phyloP scores from a whole-genome alignment of 2,329 filamentous ascomycete genomes.

The Penicillium sp. region DNA sequence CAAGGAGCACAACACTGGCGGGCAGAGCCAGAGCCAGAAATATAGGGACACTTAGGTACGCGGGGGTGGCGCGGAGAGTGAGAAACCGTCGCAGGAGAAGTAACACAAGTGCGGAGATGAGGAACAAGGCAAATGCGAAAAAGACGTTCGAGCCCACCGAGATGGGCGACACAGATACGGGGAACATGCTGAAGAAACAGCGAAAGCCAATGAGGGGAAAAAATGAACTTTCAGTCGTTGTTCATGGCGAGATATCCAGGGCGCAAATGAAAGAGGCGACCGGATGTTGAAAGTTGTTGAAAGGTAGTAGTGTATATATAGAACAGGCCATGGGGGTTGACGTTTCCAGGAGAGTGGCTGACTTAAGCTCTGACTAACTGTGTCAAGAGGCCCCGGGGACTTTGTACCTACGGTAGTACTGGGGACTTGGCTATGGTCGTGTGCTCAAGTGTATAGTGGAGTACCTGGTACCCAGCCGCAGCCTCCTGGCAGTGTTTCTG shows the following conservation, averaged over 20 bases:
- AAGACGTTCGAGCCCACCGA: slow-evolving; percentile 79
- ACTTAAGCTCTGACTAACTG: slow-evolving; percentile 19
- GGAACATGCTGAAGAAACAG: slow-evolving; percentile 27
- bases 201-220: background rate
- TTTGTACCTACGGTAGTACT: background rate
- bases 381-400: background rate
- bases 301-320: slow-evolving; percentile 11
- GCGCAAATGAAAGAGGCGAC: slow-evolving; percentile 9
- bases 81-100: slow-evolving; percentile 86
- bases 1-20: slow-evolving; percentile 83
- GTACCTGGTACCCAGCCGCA: slow-evolving; percentile 10
- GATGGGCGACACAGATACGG: slow-evolving; percentile 34
- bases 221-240: slow-evolving; percentile 11
- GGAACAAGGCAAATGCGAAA: slow-evolving; percentile 66
- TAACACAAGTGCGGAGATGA: slow-evolving; percentile 73
- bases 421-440: slow-evolving; percentile 4
- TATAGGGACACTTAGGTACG: slow-evolving; percentile 84
- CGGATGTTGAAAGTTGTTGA: slow-evolving; percentile 9
- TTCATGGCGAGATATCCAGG: slow-evolving; percentile 17
- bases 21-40: slow-evolving; percentile 95
- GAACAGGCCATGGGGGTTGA: slow-evolving; percentile 15
- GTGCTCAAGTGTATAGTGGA: slow-evolving; percentile 1
- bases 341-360: slow-evolving; percentile 26
- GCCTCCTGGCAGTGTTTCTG: background rate
- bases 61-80: slow-evolving; percentile 83